These are phyloP conservation scores for Leptomonas seymouri DNA, from an alignment of 208 protist genomes.

Conservation along the genomic window DNA sequence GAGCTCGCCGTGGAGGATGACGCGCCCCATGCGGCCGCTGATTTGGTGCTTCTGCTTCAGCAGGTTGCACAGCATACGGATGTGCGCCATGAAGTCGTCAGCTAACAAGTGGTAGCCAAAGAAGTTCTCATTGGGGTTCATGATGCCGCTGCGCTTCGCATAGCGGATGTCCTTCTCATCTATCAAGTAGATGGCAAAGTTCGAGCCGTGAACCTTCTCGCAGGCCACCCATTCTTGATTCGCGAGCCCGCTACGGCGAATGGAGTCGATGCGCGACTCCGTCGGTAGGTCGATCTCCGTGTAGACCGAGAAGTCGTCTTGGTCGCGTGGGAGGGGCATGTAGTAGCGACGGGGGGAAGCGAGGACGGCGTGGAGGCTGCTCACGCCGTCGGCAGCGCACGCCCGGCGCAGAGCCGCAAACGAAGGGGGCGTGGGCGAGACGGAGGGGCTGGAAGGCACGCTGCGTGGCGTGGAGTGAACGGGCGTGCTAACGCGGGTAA, in stretches of 20 bases:
- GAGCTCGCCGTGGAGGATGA: constrained; percentile 85
- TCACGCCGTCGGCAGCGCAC: no score
- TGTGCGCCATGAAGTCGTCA: constrained; percentile 70
- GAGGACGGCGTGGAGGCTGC: no score
- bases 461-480: no score
- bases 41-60: constrained; percentile 78
- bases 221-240: constrained; percentile 82
- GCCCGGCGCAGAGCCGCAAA: no score
- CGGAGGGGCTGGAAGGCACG: background rate
- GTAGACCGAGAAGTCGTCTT: constrained; percentile 82
- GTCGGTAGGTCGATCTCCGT: constrained; percentile 85
- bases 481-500: background rate
- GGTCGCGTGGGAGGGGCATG: constrained; percentile 70
- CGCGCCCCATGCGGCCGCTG: constrained; percentile 56
- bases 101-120: constrained; percentile 88
- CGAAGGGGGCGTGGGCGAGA: background rate
- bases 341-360: constrained; percentile 35
- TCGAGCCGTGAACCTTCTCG: constrained; percentile 90
- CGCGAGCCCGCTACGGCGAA: constrained; percentile 63
- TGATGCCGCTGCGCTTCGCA: constrained; percentile 86
- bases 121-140: constrained; percentile 91
- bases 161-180: constrained; percentile 69
- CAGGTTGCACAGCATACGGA: constrained; percentile 65
- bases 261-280: constrained; percentile 81
- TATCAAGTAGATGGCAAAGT: constrained; percentile 85